Base-by-base conservation (phyloP, 805 yeast genomes). In the Saccharomyces paradoxus region DNA sequence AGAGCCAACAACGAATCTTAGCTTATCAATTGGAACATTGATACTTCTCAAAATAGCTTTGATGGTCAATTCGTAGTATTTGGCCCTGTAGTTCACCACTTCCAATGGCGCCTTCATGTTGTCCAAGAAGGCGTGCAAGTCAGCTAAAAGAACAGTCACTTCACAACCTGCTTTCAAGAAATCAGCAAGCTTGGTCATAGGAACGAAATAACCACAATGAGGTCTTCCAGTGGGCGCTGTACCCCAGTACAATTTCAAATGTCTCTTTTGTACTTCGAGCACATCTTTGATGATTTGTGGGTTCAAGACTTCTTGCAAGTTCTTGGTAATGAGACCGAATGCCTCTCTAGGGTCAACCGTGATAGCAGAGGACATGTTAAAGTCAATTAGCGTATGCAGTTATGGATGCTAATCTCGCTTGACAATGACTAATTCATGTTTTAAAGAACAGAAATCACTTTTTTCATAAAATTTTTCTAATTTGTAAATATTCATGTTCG, bases 141-240 rank as follows among this genome's bases (percentile, higher is more conserved):
- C 99, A 14, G 99, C 99, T 61, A 94, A 71, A 56, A 94, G 78
- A 6, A 94, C 94, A 0, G 83, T 89, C 47, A 94, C 96, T 68
- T 89, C 94, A 76, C 96, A 89, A 12, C 98, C 99, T 17, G 99
- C 99, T 65, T 84, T 86, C 71, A 37, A 37, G 71, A 92, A 88
- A 69, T 92, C 91, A 1, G 97, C 97, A 63, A 91, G 74, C 72
- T 91, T 91, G 59, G 94, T 84, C 97, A 91, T 90, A 49, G 98
- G 94, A 41, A 94, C 99, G 68, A 94, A 89, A 79, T 94, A 94
- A 52, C 98, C 99, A 76, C 97, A 91, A 74, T 94, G 99, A 48
- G 98, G 97, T 73, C 82, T 88, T 52, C 99, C 99, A 4, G 99
- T 94, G 57, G 99, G 98, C 7, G 99, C 99, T 22, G 98, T 91